These are phyloP conservation scores for Puccinia coronata DNA, from an alignment of 1,284 basidiomycete species.

Conservation along the genomic window DNA sequence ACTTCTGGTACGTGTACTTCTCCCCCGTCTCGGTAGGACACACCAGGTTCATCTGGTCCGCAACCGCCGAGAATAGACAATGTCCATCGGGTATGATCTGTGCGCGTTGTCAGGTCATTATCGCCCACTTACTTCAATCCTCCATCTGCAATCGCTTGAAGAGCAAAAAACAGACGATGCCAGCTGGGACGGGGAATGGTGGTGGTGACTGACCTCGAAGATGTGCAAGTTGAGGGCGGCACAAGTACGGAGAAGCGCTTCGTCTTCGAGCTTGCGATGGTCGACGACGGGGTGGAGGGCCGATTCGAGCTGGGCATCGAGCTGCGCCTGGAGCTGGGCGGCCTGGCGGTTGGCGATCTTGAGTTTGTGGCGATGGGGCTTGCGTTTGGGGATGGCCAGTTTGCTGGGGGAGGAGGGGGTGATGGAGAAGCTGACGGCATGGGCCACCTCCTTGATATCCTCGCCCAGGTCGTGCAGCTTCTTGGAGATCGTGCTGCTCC, in stretches of 20 bases:
- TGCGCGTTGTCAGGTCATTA: not conserved
- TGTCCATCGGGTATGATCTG: constrained; percentile 93
- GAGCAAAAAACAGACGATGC: not conserved
- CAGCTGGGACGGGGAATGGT: too few relatives aligned
- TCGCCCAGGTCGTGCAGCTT: constrained; percentile 10
- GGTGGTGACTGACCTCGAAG: constrained; percentile 21
- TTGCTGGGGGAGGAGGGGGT: not conserved
- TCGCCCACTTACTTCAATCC: not conserved
- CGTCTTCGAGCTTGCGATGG: constrained; percentile 7
- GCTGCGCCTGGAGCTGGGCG: constrained; percentile 6
- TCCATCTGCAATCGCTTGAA: not conserved
- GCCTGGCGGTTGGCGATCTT: constrained; percentile 24
- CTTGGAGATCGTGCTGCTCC: constrained; percentile 9
- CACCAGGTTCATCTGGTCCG: constrained; percentile 67
- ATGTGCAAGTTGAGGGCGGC: not conserved
- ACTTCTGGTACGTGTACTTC: constrained; percentile 56
- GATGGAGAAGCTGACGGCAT: constrained; percentile 28
- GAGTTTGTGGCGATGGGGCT: constrained; percentile 16
- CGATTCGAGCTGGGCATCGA: constrained; percentile 14
- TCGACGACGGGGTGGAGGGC: not conserved
- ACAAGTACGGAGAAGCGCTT: not conserved
- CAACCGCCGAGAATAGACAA: constrained; percentile 88
- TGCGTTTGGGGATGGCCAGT: not conserved
- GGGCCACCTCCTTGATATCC: constrained; percentile 17
- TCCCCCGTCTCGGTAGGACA: constrained; percentile 34